Percentiles rank a stretch among this genome's conserved stretches.
These are phyloP conservation scores for Aspergillus sp. DNA, from an alignment of 2,329 filamentous ascomycete species.

Conservation along the genomic window DNA sequence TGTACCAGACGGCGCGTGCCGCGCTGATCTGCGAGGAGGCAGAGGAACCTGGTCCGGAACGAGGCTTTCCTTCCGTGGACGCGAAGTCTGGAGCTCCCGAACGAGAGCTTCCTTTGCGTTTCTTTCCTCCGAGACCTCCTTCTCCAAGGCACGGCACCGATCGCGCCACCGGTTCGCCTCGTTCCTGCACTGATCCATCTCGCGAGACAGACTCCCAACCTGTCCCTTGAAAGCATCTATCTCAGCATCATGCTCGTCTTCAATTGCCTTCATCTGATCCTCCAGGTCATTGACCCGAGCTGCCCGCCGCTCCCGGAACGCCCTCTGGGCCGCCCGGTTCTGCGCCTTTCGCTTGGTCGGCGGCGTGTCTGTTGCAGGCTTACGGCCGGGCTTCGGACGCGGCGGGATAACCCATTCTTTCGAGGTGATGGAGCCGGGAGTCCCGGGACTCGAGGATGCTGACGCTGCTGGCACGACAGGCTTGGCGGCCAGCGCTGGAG, in stretches of 20 bases:
- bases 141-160: slow-evolving; percentile 54
- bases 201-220: slow-evolving; percentile 49
- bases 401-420: slow-evolving; percentile 82
- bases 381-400: slow-evolving; percentile 79
- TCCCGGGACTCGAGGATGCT: slow-evolving; percentile 29
- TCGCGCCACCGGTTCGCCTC: slow-evolving; percentile 38
- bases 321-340: slow-evolving; percentile 83
- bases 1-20: background rate
- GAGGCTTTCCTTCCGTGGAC: slow-evolving; percentile 13
- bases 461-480: slow-evolving; percentile 31
- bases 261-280: slow-evolving; percentile 41
- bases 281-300: slow-evolving; percentile 66
- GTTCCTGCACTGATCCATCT: slow-evolving; percentile 56
- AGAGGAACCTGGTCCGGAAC: slow-evolving; percentile 32
- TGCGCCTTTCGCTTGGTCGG: slow-evolving; percentile 90
- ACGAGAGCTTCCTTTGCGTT: slow-evolving; percentile 35
- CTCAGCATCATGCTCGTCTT: slow-evolving; percentile 38
- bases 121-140: slow-evolving; percentile 43
- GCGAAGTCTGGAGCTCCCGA: slow-evolving; percentile 31
- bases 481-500: slow-evolving; percentile 30
- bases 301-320: slow-evolving; percentile 78
- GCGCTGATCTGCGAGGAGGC: slow-evolving; percentile 17
- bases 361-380: slow-evolving; percentile 86
- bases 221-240: slow-evolving; percentile 46
- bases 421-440: slow-evolving; percentile 54